Percentiles rank a stretch among this genome's conserved stretches.
Evolutionary conservation across 352 stramenopile genomes (phyloP).

Genomic region (Globisporangium splendens): DNA sequence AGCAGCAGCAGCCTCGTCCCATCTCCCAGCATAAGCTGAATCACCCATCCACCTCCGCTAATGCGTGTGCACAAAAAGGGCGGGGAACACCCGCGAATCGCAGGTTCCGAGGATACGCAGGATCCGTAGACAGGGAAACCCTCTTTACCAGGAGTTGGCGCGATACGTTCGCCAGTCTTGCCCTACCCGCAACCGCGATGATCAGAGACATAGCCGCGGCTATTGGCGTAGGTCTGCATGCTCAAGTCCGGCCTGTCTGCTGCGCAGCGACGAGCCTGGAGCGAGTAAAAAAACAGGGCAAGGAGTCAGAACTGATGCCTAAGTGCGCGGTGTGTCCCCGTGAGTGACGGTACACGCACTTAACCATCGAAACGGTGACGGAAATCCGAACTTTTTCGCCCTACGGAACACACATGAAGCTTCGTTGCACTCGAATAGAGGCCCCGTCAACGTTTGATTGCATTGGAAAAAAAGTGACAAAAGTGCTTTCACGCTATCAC

Average conservation of each 20-base stretch:
- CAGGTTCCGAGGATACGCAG: background rate
- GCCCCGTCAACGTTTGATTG: constrained; percentile 10
- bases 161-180: background rate
- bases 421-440: too few relatives aligned
- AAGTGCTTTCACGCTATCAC: background rate
- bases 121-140: background rate
- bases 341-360: background rate
- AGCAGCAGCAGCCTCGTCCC: too few relatives aligned
- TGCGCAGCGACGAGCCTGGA: constrained; percentile 2
- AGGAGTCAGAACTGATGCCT: background rate
- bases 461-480: background rate
- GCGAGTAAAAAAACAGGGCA: constrained; percentile 1
- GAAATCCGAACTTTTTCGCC: too few relatives aligned
- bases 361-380: background rate
- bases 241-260: background rate
- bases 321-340: constrained; percentile 1
- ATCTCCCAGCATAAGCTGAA: background rate
- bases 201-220: background rate
- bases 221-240: background rate
- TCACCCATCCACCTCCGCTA: background rate
- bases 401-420: too few relatives aligned
- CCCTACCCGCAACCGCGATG: background rate
- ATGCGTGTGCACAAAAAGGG: background rate
- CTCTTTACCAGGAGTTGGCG: background rate
- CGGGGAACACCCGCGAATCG: background rate